A percentile compares a stretch with the other conserved stretches of the same genome.
Evolutionary conservation across 129 eudicot genomes (phyloP).

Genomic region (Pseudognaphalium luteoalbum): DNA sequence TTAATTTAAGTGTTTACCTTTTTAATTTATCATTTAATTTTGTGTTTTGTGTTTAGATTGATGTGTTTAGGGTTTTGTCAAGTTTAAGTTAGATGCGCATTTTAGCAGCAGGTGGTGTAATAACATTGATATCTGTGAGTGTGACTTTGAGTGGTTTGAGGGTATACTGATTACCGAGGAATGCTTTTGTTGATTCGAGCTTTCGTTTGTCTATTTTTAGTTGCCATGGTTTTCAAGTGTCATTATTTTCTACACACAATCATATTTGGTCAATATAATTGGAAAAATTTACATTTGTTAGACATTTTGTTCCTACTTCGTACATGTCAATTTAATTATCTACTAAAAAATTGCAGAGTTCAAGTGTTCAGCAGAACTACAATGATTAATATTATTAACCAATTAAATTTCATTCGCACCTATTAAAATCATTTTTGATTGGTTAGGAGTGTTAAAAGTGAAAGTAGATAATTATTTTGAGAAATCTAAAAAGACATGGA

Average conservation of each 20-base stretch:
- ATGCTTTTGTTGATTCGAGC: slow-evolving; percentile 24
- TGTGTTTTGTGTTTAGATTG: slow-evolving; percentile 28
- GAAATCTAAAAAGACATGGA: too few relatives aligned
- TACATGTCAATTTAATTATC: too few relatives aligned
- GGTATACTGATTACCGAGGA: slow-evolving; percentile 39
- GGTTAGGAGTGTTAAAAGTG: too few relatives aligned
- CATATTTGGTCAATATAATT: too few relatives aligned
- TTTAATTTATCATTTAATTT: slow-evolving; percentile 10
- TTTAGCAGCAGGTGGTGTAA: slow-evolving; percentile 30
- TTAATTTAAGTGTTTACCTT: slow-evolving; percentile 22
- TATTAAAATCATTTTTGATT: too few relatives aligned
- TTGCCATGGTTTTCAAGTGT: background rate
- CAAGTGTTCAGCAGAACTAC: too few relatives aligned
- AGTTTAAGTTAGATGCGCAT: slow-evolving; percentile 30
- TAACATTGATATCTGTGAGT: slow-evolving; percentile 25
- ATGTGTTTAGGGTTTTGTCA: slow-evolving; percentile 27
- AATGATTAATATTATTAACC: too few relatives aligned
- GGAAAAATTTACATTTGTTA: too few relatives aligned
- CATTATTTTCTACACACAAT: background rate
- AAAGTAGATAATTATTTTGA: too few relatives aligned
- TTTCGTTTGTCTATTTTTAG: background rate
- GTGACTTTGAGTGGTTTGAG: slow-evolving; percentile 36
- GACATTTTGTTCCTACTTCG: too few relatives aligned
- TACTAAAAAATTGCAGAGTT: too few relatives aligned
- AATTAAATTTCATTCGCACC: too few relatives aligned